Evolutionary conservation across 179 eudicot species (phyloP), one percentile per base, ranked within the genome.

Genomic region (Silene coronaria): DNA sequence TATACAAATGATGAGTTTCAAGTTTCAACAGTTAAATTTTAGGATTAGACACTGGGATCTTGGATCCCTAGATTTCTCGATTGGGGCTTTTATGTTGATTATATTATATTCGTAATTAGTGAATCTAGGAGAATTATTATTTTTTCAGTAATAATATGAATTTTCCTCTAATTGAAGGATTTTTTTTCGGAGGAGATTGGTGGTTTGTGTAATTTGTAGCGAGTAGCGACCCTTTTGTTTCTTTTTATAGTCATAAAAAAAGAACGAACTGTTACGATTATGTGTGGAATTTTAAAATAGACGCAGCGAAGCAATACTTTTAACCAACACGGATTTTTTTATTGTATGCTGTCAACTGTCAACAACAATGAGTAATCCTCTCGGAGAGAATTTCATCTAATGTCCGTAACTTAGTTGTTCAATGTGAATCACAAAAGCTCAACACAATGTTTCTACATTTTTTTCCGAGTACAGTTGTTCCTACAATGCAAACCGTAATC

Each of bases 1-100:
- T 65, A 80, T 38, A 71, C 76, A 76, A 57, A 22, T 42, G 62
- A 74, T 55, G 84, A 78, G 74, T 68, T 57, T 66, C 48, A n/a
- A 65, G 76, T 48, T 26, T 48, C 55, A 71, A 16, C 58, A 53
- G 21, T 53, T 53, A 53, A 53, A 17, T 62, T 62, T 53, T 70
- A 71, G 82, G 73, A 11, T 36, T 67, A 76, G 73, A 74, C 58
- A 14, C 10, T 42, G 48, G 48, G 48, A 42, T 42, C 48, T 42
- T 42, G 48, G 48, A 42, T 53, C 19, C 58, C 58, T 53, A 21
- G 58, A 64, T 71, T 75, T 57, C 58, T 53, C 16, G 75, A 38
- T 70, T 27, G 76, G 70, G 81, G 81, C 72, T 64, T 74, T 73
- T 60, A 9, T 22, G 36, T 67, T 51, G 78, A 6, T 48, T 72